Base-by-base conservation (phyloP, 306 rosid genomes). In the Benincasa hispida region DNA sequence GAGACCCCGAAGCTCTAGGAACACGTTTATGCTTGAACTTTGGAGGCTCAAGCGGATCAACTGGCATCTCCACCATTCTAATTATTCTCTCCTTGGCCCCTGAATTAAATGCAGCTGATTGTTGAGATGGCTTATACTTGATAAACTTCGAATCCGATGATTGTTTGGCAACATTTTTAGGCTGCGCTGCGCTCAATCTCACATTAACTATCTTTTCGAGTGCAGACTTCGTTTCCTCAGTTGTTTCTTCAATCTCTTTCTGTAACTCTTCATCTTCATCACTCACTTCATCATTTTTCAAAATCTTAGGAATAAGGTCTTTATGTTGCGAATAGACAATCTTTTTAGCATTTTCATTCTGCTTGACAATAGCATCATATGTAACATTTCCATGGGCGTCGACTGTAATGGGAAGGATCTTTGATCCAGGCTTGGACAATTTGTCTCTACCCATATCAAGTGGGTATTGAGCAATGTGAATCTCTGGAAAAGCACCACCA, bases 21-120 rank as follows among this genome's bases (percentile, higher is more conserved):
- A 90, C 97, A 15, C 96, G 87, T 88, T 93, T 93, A 63, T 93
- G 94, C 88, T 91, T 93, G 77, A 93, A 91, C 85, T 91, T 91
- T 0, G 96, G 97, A 34, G 98, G 97, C 85, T 93, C 96, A 37
- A 93, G 91, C 5, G 96, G 97, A 80, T 93, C 98, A 78, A 89
- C 96, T 0, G 90, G 98, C 96, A 90, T 93, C 87, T 91, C 92
- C 66, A 86, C 90, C 98, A 93, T 90, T 81, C 93, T 87, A 28
- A 93, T 89, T 35, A 93, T 88, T 84, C 98, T 87, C 85, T 91
- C 97, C 66, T 87, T 91, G 0, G 96, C 97, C 14, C 98, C 93
- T 0, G 93, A 90, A 81, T 93, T 93, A 77, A 91, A 93, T 0
- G 98, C 97, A 2, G 86, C 87, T 0, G 89, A 85, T 81, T 93